A percentile compares a stretch with the other conserved stretches of the same genome.
Conservation (phyloP, 768 basidiomycete genomes). For the Infundibulicybe gibba region DNA sequence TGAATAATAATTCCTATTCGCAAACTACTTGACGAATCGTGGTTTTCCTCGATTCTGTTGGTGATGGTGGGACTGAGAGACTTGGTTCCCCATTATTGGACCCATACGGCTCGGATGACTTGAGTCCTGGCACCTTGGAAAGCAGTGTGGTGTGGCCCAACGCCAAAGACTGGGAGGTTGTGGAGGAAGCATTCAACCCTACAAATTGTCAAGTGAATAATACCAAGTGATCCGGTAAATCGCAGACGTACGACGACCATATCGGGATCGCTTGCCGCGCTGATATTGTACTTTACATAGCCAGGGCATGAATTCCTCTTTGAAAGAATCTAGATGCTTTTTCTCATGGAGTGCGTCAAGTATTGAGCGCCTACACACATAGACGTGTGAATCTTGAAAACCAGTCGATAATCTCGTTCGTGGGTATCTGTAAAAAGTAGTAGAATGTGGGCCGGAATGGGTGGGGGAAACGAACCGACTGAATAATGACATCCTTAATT, state of each 20-base stretch:
- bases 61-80: constrained; percentile 43
- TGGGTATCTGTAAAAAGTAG: constrained; percentile 52
- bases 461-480: constrained; percentile 39
- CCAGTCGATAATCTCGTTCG: constrained; percentile 61
- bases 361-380: constrained; percentile 75
- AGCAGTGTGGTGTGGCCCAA: constrained; percentile 58
- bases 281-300: constrained; percentile 84
- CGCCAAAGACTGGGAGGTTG: constrained; percentile 44
- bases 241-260: constrained; percentile 43
- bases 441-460: constrained; percentile 2
- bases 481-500: constrained; percentile 73
- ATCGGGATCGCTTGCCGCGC: constrained; percentile 53
- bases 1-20: constrained; percentile 67
- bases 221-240: not conserved
- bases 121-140: constrained; percentile 17
- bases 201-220: constrained; percentile 2
- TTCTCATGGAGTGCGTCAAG: constrained; percentile 71
- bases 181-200: constrained; percentile 45
- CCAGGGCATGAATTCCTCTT: constrained; percentile 93
- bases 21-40: constrained; percentile 38
- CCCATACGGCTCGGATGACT: constrained; percentile 5
- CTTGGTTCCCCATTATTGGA: constrained; percentile 22
- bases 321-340: constrained; percentile 71
- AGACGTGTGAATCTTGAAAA: constrained; percentile 86
- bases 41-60: constrained; percentile 33